Evolutionary conservation across 768 basidiomycete species (phyloP), one percentile per base, ranked within the genome.

Genomic region (Macrolepiota albuminosa): DNA sequence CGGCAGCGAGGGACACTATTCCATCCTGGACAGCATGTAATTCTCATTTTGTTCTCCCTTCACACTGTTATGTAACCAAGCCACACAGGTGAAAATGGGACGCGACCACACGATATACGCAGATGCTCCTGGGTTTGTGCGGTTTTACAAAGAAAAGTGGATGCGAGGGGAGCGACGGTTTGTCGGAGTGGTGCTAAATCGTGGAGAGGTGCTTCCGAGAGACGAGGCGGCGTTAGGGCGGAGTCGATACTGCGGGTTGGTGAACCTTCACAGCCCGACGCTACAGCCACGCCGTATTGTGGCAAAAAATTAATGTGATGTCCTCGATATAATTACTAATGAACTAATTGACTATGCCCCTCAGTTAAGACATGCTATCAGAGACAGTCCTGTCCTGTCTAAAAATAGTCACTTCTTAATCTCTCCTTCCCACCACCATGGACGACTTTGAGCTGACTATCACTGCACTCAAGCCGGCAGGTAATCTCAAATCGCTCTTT

Each of bases 101-200:
- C 85, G 88, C 59, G 97, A 99, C 74, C 95, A 98, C 75, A 98
- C 97, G 1, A 80, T 99, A 57, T 98, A 88, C 69, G 95, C 97
- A 29, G 79, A 84, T 3, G 86, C 86, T 5, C 95, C 96, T 0
- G 97, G 97, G 13, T 94, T 84, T 69, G 92, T 99, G 42, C 91
- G 94, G 45, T 98, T 95, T 75, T 99, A 97, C 85, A 89, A 86
- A 72, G 77, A 85, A 70, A 88, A 87, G 59, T 86, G 84, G 76
- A 81, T 86, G 78, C 80, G 85, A 33, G 81, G 84, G 52, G 85
- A 90, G 66, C 84, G 91, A 54, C 86, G 84, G 67, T 93, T 83
- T 66, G 81, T 98, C 49, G 97, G 97, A 33, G 80, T 99, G 37
- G 93, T 92, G 8, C 79, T 90, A 31, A 81, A 86, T 51, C 85